Evolutionary conservation across 2,329 filamentous ascomycete species (phyloP).

Genomic region (Phialophora tarda): DNA sequence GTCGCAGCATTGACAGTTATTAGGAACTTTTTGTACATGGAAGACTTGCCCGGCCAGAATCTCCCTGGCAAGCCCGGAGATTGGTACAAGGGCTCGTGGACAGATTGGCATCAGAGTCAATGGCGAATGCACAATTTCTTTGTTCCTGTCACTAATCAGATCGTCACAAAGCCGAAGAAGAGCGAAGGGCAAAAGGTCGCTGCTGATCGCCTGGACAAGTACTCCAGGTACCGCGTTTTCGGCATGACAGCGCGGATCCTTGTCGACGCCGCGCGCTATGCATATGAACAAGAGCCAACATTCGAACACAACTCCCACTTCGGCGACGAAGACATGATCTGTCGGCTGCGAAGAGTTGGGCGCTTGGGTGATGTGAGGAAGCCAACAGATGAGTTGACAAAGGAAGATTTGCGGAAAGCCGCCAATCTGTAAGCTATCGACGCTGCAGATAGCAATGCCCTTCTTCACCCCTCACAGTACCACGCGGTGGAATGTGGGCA

Average conservation of each 20-base stretch:
- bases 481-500: slow-evolving; percentile 27
- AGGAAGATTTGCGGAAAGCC: slow-evolving; percentile 57
- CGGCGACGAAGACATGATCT: slow-evolving; percentile 71
- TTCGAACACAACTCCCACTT: slow-evolving; percentile 75
- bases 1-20: neutral
- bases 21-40: slow-evolving; percentile 72
- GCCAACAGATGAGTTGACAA: slow-evolving; percentile 59
- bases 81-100: slow-evolving; percentile 89
- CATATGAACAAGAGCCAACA: slow-evolving; percentile 80
- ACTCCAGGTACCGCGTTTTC: slow-evolving; percentile 79
- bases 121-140: slow-evolving; percentile 94
- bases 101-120: slow-evolving; percentile 73
- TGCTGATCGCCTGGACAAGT: slow-evolving; percentile 50
- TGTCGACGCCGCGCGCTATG: slow-evolving; percentile 83
- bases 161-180: slow-evolving; percentile 64
- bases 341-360: slow-evolving; percentile 60
- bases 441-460: slow-evolving; percentile 11
- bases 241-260: slow-evolving; percentile 93
- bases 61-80: slow-evolving; percentile 58
- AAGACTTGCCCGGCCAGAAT: slow-evolving; percentile 59
- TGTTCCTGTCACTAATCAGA: slow-evolving; percentile 76
- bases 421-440: slow-evolving; percentile 47
- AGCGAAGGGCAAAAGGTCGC: slow-evolving; percentile 51
- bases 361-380: slow-evolving; percentile 59
- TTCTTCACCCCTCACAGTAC: neutral